Conservation (phyloP, 768 basidiomycete species). For the Ephemerocybe angulata region DNA sequence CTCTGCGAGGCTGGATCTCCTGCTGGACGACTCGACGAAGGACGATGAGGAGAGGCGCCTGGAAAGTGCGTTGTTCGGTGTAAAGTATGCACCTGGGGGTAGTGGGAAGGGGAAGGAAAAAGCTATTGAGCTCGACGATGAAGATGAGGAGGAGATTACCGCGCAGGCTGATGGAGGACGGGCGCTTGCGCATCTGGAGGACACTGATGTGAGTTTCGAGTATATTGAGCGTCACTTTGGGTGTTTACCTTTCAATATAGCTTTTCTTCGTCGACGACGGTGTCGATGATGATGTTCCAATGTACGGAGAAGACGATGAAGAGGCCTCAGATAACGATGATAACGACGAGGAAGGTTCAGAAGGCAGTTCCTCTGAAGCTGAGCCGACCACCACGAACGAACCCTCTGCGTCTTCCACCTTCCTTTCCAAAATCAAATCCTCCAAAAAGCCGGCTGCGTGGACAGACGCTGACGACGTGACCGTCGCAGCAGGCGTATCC, state of each 20-base stretch:
- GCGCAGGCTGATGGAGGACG: constrained; percentile 34
- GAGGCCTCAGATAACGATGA: too few relatives aligned
- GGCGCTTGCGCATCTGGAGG: constrained; percentile 63
- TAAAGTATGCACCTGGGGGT: constrained; percentile 44
- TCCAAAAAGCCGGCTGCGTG: constrained; percentile 63
- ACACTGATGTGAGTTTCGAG: constrained; percentile 57
- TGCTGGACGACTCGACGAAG: constrained; percentile 59
- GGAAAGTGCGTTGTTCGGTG: constrained; percentile 74
- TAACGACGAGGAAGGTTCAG: not conserved
- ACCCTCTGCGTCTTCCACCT: too few relatives aligned
- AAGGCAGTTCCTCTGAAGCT: constrained; percentile 12
- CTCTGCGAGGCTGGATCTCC: constrained; percentile 18
- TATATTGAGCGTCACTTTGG: constrained; percentile 3
- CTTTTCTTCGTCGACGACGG: constrained; percentile 76
- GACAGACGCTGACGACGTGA: constrained; percentile 70
- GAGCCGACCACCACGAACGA: not conserved
- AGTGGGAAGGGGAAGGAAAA: constrained; percentile 27
- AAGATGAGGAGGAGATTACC: constrained; percentile 26
- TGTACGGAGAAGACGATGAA: not conserved
- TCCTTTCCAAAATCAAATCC: too few relatives aligned
- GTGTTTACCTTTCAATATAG: constrained; percentile 34
- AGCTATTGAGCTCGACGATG: constrained; percentile 21
- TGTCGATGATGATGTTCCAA: constrained; percentile 19
- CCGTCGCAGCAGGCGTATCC: constrained; percentile 46
- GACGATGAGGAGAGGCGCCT: constrained; percentile 78